These are phyloP conservation scores for Ormosia emarginata DNA, from an alignment of 306 rosid species.

Conservation along the genomic window DNA sequence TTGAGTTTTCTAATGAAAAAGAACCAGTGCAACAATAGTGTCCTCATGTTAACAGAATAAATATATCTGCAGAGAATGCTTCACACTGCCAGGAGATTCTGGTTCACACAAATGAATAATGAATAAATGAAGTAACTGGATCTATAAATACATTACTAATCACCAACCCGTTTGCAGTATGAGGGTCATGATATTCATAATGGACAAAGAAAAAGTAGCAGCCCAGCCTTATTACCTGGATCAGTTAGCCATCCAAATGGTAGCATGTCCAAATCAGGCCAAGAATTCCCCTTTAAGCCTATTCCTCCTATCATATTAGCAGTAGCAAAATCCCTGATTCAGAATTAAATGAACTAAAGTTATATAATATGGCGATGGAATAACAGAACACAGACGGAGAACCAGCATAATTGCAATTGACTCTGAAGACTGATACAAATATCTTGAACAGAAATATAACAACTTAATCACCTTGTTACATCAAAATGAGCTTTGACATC, in stretches of 20 bases:
- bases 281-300: conserved; percentile 82
- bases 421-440: neutral
- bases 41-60: neutral
- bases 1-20: neutral
- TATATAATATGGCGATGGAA: neutral
- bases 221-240: conserved; percentile 48
- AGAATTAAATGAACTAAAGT: conserved; percentile 13
- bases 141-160: neutral
- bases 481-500: conserved; percentile 74
- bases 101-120: neutral
- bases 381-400: conserved; percentile 11
- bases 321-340: conserved; percentile 63
- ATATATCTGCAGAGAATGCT: neutral
- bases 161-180: neutral
- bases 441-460: neutral
- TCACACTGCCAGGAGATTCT: neutral
- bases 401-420: conserved; percentile 1
- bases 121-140: neutral
- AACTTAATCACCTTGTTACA: conserved; percentile 59
- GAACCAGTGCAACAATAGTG: neutral
- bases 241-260: conserved; percentile 94
- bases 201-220: neutral
- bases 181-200: conserved; percentile 11
- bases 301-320: conserved; percentile 76
- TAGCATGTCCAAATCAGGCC: conserved; percentile 99